These are phyloP conservation scores for Physcia stellaris DNA, from an alignment of 495 filamentous ascomycete species.

Conservation along the genomic window DNA sequence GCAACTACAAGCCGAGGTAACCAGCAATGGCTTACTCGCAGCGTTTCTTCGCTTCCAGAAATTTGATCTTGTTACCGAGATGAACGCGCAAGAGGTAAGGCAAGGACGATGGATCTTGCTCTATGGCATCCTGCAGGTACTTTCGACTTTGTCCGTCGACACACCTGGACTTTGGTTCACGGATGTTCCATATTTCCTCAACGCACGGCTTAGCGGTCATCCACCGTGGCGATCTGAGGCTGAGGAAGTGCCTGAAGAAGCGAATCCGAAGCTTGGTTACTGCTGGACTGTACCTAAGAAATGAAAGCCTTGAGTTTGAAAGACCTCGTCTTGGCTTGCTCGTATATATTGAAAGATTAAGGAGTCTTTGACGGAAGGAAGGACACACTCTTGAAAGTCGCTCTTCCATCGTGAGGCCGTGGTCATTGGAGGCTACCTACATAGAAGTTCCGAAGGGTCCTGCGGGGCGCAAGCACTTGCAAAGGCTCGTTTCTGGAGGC, in stretches of 20 bases:
- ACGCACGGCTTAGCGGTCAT: constrained; percentile 31
- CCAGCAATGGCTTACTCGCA: constrained; percentile 33
- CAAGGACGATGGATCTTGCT: constrained; percentile 56
- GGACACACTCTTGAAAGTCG: too few species aligned
- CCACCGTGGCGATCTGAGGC: constrained; percentile 38
- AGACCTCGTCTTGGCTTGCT: too few species aligned
- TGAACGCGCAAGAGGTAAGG: constrained; percentile 40
- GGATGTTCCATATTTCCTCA: constrained; percentile 48
- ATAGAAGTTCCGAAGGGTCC: too few species aligned
- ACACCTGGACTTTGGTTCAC: constrained; percentile 39
- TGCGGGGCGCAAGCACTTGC: too few species aligned
- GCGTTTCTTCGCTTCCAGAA: constrained; percentile 48
- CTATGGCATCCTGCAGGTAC: constrained; percentile 51
- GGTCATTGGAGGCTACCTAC: too few species aligned
- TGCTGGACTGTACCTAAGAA: constrained; percentile 38
- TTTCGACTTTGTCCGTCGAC: constrained; percentile 51
- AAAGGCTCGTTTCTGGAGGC: too few species aligned
- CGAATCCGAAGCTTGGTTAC: constrained; percentile 37
- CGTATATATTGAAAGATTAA: too few species aligned
- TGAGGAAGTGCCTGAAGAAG: constrained; percentile 21
- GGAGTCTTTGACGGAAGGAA: too few species aligned
- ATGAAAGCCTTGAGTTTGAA: too few species aligned
- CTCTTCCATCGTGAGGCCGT: too few species aligned
- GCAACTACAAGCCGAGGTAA: constrained; percentile 27
- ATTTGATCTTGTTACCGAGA: constrained; percentile 22